A percentile compares a stretch with the other conserved stretches of the same genome.
These are phyloP conservation scores for Amphirosellinia nigrospora DNA, from an alignment of 495 filamentous ascomycete species.

Conservation along the genomic window DNA sequence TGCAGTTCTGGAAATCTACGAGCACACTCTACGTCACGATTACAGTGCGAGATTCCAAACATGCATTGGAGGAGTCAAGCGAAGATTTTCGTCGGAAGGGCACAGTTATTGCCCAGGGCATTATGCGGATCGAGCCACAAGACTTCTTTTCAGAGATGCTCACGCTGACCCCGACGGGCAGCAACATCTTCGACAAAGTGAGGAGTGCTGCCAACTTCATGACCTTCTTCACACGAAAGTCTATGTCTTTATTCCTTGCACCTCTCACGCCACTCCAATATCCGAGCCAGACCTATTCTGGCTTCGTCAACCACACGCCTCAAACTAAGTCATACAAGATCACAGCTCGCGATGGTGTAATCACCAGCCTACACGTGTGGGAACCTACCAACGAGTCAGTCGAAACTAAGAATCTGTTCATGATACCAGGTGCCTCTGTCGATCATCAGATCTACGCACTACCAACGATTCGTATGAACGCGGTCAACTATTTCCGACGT, in stretches of 20 bases:
- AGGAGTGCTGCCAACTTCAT: slow-evolving; percentile 57
- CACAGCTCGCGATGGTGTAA: slow-evolving; percentile 57
- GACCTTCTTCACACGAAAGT: slow-evolving; percentile 62
- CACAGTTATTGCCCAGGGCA: slow-evolving; percentile 60
- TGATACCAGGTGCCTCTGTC: slow-evolving; percentile 67
- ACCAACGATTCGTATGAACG: slow-evolving; percentile 68
- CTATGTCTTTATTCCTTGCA: slow-evolving; percentile 59
- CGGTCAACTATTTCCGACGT: slow-evolving; percentile 67
- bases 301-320: slow-evolving; percentile 57
- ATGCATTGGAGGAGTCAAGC: slow-evolving; percentile 37
- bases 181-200: slow-evolving; percentile 49
- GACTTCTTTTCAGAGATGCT: slow-evolving; percentile 65
- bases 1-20: slow-evolving; percentile 65
- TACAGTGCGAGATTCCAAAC: slow-evolving; percentile 41
- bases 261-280: slow-evolving; percentile 63
- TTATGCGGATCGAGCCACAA: slow-evolving; percentile 60
- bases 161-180: slow-evolving; percentile 59
- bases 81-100: slow-evolving; percentile 48
- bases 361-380: slow-evolving; percentile 61
- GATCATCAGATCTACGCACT: slow-evolving; percentile 69
- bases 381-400: slow-evolving; percentile 49
- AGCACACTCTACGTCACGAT: slow-evolving; percentile 67
- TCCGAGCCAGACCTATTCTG: slow-evolving; percentile 51
- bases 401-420: slow-evolving; percentile 56
- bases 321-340: slow-evolving; percentile 47